Evolutionary conservation across 2,329 filamentous ascomycete genomes (phyloP).

Genomic region (Trichoderma harzianum): DNA sequence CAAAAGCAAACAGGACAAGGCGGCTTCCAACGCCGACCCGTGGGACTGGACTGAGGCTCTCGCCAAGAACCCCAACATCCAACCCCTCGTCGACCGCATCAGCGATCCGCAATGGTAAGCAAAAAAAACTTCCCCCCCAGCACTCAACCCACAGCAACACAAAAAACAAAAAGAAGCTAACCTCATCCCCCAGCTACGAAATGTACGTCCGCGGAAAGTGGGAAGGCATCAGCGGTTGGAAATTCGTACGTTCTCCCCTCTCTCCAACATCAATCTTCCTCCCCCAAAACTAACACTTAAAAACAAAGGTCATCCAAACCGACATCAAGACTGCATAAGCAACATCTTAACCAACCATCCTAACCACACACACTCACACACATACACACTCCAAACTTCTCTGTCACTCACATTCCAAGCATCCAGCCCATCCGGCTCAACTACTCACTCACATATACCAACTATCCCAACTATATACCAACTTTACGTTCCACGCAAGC

Average conservation of each 20-base stretch:
- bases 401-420: neutral
- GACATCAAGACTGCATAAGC: conserved; percentile 13
- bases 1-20: neutral
- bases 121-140: neutral
- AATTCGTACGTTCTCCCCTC: conserved; percentile 1
- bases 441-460: neutral
- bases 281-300: neutral
- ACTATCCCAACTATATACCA: conserved; percentile 1
- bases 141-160: neutral
- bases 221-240: conserved; percentile 14
- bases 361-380: neutral
- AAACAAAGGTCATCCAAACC: conserved; percentile 12
- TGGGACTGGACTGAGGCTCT: conserved; percentile 9
- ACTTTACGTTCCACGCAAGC: conserved; percentile 1
- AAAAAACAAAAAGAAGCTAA: neutral
- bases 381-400: neutral
- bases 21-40: neutral
- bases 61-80: conserved; percentile 3
- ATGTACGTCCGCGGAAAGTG: conserved; percentile 16
- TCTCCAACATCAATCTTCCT: neutral
- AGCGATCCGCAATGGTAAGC: conserved; percentile 10
- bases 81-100: conserved; percentile 9
- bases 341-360: neutral
- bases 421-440: neutral
- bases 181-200: neutral